Evolutionary conservation across 768 basidiomycete species (phyloP).

Genomic region (Boletus eberwhitei): DNA sequence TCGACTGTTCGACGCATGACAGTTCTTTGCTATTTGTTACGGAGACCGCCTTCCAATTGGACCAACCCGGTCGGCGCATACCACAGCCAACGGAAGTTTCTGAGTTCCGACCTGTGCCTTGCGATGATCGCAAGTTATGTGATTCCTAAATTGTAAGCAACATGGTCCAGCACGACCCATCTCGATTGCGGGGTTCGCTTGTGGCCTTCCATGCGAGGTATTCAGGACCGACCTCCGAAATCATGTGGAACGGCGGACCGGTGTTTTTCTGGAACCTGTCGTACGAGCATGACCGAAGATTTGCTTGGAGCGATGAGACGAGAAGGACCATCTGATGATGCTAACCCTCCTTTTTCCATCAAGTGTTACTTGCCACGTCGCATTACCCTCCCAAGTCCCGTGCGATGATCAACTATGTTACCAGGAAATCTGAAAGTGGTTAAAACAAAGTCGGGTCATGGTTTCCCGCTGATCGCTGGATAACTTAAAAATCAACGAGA

Average conservation of each 20-base stretch:
- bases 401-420: neutral
- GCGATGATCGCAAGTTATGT: neutral
- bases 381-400: neutral
- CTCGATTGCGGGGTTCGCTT: constrained; percentile 4
- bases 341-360: neutral
- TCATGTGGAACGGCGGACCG: constrained; percentile 1
- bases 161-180: neutral
- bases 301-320: neutral
- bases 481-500: neutral
- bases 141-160: neutral
- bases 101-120: neutral
- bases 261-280: neutral
- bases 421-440: neutral
- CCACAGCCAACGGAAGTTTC: neutral
- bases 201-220: neutral
- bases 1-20: neutral
- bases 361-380: constrained; percentile 14
- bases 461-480: neutral
- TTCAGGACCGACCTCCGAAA: constrained; percentile 10
- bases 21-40: neutral
- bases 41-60: constrained; percentile 4
- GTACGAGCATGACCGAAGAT: neutral
- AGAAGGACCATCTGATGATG: neutral
- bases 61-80: neutral
- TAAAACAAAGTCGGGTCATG: too few relatives aligned